These are phyloP conservation scores for Ogataea pilisensis DNA, from an alignment of 805 yeast genomes.

Conservation along the genomic window DNA sequence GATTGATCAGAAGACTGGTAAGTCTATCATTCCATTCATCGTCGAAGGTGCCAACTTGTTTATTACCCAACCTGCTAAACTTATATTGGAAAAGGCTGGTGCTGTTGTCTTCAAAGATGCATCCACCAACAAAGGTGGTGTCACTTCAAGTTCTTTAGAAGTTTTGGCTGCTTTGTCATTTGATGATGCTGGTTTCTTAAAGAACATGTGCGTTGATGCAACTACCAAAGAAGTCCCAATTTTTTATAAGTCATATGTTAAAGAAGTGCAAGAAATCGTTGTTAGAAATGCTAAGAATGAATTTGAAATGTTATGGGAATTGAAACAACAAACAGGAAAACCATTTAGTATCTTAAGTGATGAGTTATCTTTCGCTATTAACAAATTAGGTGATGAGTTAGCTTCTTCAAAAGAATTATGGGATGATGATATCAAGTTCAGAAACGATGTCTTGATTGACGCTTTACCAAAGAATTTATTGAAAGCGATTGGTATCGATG, in stretches of 20 bases:
- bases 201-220: conserved; percentile 73
- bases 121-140: conserved; percentile 97
- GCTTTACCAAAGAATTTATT: conserved; percentile 76
- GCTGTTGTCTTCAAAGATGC: conserved; percentile 90
- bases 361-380: conserved; percentile 75
- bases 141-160: conserved; percentile 92
- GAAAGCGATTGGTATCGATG: conserved; percentile 59
- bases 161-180: conserved; percentile 92
- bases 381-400: conserved; percentile 80
- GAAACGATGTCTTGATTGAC: conserved; percentile 69
- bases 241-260: conserved; percentile 80
- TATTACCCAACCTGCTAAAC: conserved; percentile 90
- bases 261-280: conserved; percentile 73
- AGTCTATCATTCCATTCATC: conserved; percentile 74
- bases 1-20: conserved; percentile 72
- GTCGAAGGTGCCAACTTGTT: conserved; percentile 98
- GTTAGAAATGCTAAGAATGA: conserved; percentile 77
- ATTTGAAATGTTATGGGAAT: conserved; percentile 82
- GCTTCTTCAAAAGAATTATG: conserved; percentile 78
- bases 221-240: conserved; percentile 51
- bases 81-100: conserved; percentile 82
- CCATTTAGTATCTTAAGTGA: conserved; percentile 74
- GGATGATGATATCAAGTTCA: conserved; percentile 71
- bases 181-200: conserved; percentile 76
- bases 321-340: conserved; percentile 58